Base-by-base conservation (phyloP, 2,329 filamentous ascomycete genomes). In the Aspergillus awamori region DNA sequence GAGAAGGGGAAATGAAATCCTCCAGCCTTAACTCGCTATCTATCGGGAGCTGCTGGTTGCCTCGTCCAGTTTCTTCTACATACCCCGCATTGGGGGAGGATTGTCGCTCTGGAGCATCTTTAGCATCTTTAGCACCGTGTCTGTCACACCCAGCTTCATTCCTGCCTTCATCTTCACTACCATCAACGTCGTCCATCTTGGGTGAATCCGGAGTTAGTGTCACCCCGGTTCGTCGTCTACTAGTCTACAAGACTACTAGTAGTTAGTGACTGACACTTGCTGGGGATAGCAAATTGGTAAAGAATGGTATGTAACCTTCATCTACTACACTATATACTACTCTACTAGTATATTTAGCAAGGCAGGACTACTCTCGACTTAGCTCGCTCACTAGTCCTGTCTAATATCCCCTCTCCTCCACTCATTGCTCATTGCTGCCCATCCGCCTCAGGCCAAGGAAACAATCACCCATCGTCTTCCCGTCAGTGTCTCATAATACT, bases 11-110 rank as follows among this genome's bases (percentile, higher is more conserved):
- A 57, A 33, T 22, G 15, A 26, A 26, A 38, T 49, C 45, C 45
- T 30, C 45, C 54, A 8, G 15, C 53, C 39, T 33, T 47, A n/a
- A 30, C 54, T 57, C 33, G 41, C 26, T 24, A 10, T 36, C 33
- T n/a, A 39, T 38, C 51, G 15, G 24, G 24, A 47, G 28, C 24
- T 24, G 53, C 48, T 59, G 57, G 57, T 33, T 59, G 36, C 24
- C 28, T 24, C 30, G 8, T 11, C 24, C 38, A 28, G 38, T 33
- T 45, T n/a, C 5, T 15, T 28, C 15, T 8, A 36, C 48, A 53
- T 58, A 53, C 57, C 57, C 57, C 57, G 57, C 57, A 59, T 59
- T n/a, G 41, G 48, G 11, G 28, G 8, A 48, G 24, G 45, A 26
- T 48, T 48, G 20, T 28, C 45, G 24, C 22, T 48, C 28, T 8